phyloP scores from a whole-genome alignment of 306 rosid genomes.

The Rosa chinensis region DNA sequence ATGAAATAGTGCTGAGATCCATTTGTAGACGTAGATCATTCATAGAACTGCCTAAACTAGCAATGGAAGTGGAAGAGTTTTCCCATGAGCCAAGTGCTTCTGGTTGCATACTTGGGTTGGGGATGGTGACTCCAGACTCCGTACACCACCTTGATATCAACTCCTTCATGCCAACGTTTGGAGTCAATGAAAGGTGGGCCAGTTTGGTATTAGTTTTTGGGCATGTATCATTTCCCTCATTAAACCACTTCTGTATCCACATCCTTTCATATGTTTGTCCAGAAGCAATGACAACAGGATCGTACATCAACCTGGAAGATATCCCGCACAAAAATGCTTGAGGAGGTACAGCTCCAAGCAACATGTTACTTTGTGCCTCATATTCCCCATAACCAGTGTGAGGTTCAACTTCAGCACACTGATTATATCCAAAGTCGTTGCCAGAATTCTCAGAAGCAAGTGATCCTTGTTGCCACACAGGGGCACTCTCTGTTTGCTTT shows the following conservation, averaged over 20 bases:
- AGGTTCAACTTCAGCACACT: constrained; percentile 28
- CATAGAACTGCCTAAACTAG: constrained; percentile 71
- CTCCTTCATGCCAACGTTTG: constrained; percentile 62
- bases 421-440: constrained; percentile 27
- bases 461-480: constrained; percentile 31
- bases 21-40: constrained; percentile 55
- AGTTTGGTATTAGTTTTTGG: constrained; percentile 62
- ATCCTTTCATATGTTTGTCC: constrained; percentile 78
- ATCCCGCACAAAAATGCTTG: constrained; percentile 68
- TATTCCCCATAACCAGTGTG: constrained; percentile 18
- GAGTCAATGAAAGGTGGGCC: constrained; percentile 47
- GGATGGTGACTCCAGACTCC: constrained; percentile 46
- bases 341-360: constrained; percentile 49
- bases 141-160: constrained; percentile 72
- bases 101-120: constrained; percentile 50
- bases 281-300: constrained; percentile 86
- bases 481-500: constrained; percentile 40
- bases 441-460: constrained; percentile 32
- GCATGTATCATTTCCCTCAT: constrained; percentile 66
- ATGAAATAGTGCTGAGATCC: constrained; percentile 68
- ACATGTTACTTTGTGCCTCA: constrained; percentile 31
- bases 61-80: constrained; percentile 54
- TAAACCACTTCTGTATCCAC: constrained; percentile 91
- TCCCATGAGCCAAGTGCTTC: constrained; percentile 45
- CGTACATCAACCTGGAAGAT: constrained; percentile 76